A percentile compares a stretch with the other conserved stretches of the same genome.
Evolutionary conservation across 148 eudicot genomes (phyloP).

Genomic region (Camellia lanceoleosa): DNA sequence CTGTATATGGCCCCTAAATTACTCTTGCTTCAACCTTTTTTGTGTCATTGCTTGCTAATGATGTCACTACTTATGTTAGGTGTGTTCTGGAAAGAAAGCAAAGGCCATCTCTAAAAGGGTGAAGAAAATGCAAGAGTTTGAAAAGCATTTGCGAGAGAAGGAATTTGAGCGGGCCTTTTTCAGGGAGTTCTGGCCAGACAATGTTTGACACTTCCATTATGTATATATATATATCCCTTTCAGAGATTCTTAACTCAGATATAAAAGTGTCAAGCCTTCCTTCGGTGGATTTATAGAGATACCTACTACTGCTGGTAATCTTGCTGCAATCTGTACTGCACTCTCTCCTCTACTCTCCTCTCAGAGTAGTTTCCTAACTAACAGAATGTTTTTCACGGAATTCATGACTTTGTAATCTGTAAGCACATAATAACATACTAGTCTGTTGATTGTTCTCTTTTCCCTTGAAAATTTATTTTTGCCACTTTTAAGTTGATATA

Average conservation of each 20-base stretch:
- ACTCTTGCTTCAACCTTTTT: background rate
- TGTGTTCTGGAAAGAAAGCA: conserved; percentile 42
- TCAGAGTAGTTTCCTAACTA: no score
- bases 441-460: no score
- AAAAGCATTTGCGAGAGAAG: conserved; percentile 68
- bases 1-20: background rate
- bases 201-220: conserved; percentile 45
- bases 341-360: no score
- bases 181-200: conserved; percentile 94
- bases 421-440: no score
- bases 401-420: no score
- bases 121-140: conserved; percentile 59
- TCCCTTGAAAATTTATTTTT: no score
- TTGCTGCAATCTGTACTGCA: no score
- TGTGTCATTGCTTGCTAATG: background rate
- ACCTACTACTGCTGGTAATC: no score
- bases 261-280: no score
- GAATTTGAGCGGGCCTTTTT: conserved; percentile 77
- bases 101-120: conserved; percentile 57
- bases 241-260: background rate
- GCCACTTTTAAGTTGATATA: no score
- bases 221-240: background rate
- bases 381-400: no score
- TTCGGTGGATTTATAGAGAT: no score
- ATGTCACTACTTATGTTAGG: conserved; percentile 27